These are phyloP conservation scores for Tetracladium setigerum DNA, from an alignment of 495 filamentous ascomycete genomes.

Conservation along the genomic window DNA sequence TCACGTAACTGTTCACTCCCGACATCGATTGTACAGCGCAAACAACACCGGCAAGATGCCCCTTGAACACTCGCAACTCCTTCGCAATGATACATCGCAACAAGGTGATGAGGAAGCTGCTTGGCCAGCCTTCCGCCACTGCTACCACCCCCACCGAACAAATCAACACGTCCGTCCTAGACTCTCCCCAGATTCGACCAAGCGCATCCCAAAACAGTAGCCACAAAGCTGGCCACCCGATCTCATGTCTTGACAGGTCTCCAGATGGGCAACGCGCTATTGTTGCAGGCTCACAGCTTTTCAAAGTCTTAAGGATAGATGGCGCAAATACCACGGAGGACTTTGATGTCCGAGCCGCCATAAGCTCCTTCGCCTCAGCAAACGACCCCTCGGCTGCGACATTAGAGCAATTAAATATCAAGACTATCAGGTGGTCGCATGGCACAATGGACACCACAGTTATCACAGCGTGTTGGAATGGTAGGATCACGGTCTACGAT, in stretches of 20 bases:
- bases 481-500: constrained; percentile 84
- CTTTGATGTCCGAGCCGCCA: constrained; percentile 70
- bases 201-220: constrained; percentile 64
- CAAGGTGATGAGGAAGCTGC: constrained; percentile 45
- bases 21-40: no score
- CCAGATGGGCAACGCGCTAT: constrained; percentile 68
- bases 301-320: constrained; percentile 73
- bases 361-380: constrained; percentile 59
- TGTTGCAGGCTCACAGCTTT: constrained; percentile 72
- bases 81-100: no score
- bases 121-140: constrained; percentile 33
- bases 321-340: constrained; percentile 65
- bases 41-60: no score
- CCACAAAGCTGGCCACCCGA: constrained; percentile 64
- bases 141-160: constrained; percentile 30
- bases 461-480: constrained; percentile 78
- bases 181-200: constrained; percentile 40
- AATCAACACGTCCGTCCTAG: constrained; percentile 1
- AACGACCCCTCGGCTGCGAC: constrained; percentile 44
- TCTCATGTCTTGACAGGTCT: constrained; percentile 71
- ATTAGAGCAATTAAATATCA: constrained; percentile 70
- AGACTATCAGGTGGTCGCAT: constrained; percentile 81
- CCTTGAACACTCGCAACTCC: no score
- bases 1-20: no score
- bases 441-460: constrained; percentile 56